Evolutionary conservation across 495 filamentous ascomycete genomes (phyloP).

Genomic region (Hypomontagnella submonticulosa): DNA sequence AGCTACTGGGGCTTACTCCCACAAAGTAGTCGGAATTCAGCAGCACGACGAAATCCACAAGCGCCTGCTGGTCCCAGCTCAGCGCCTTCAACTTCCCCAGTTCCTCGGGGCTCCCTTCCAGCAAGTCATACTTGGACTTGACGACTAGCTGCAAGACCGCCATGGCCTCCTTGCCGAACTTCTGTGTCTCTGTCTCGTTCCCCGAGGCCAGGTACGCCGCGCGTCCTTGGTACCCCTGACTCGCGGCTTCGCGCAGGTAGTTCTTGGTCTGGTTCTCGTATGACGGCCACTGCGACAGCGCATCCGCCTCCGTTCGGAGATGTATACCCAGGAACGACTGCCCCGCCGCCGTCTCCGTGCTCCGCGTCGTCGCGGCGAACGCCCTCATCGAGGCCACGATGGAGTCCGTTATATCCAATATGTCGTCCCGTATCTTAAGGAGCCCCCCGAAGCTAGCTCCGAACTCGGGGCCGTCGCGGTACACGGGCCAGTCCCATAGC

Average conservation of each 20-base stretch:
- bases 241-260: constrained; percentile 48
- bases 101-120: constrained; percentile 37
- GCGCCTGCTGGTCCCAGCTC: constrained; percentile 59
- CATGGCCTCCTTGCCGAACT: constrained; percentile 43
- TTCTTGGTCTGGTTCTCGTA: constrained; percentile 54
- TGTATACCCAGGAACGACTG: constrained; percentile 50
- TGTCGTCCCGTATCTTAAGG: constrained; percentile 52
- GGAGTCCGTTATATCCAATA: constrained; percentile 48
- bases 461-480: constrained; percentile 57
- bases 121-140: constrained; percentile 51
- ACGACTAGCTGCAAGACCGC: constrained; percentile 37
- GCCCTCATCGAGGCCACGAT: constrained; percentile 45
- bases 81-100: constrained; percentile 46
- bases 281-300: constrained; percentile 53
- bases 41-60: constrained; percentile 56
- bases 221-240: constrained; percentile 43
- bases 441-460: constrained; percentile 55
- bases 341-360: constrained; percentile 9
- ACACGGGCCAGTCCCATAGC: constrained; percentile 57
- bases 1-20: constrained; percentile 58
- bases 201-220: constrained; percentile 57
- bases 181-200: constrained; percentile 50
- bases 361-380: constrained; percentile 30
- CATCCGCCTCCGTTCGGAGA: constrained; percentile 56
- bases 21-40: constrained; percentile 55